A percentile compares a stretch with the other conserved stretches of the same genome.
phyloP scores from a whole-genome alignment of 768 basidiomycete species.

The Trametes cinnabarina region DNA sequence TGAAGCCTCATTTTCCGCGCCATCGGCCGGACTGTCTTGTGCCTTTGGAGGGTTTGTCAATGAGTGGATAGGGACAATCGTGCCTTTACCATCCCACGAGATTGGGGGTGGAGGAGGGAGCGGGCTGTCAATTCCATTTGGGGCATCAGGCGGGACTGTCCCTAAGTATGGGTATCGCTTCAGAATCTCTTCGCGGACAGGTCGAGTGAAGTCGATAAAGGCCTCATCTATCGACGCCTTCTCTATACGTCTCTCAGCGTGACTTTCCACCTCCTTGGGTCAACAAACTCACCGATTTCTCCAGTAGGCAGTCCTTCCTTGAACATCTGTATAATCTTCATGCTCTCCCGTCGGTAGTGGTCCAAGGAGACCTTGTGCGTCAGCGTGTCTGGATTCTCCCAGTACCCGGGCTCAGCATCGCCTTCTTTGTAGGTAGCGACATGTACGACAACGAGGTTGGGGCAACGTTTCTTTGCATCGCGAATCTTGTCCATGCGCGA shows the following conservation, averaged over 20 bases:
- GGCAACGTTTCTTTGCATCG: conserved; percentile 85
- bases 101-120: conserved; percentile 71
- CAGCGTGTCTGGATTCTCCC: conserved; percentile 82
- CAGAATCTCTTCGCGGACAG: conserved; percentile 74
- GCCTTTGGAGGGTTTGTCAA: conserved; percentile 21
- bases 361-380: conserved; percentile 98
- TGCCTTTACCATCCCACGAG: conserved; percentile 58
- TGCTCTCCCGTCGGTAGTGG: conserved; percentile 86
- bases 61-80: conserved; percentile 56
- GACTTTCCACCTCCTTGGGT: not conserved
- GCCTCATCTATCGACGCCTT: conserved; percentile 98
- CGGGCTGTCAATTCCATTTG: conserved; percentile 69
- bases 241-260: conserved; percentile 43
- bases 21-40: conserved; percentile 11
- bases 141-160: conserved; percentile 63
- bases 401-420: conserved; percentile 83
- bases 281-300: conserved; percentile 65
- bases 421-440: conserved; percentile 94
- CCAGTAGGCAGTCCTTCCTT: conserved; percentile 73
- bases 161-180: conserved; percentile 75
- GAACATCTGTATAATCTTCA: conserved; percentile 82
- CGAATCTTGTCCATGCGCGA: conserved; percentile 83
- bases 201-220: conserved; percentile 86
- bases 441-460: conserved; percentile 81
- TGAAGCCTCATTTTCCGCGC: not conserved